Evolutionary conservation across 2,329 filamentous ascomycete species (phyloP).

Genomic region (Plectosphaerella cucumerina): DNA sequence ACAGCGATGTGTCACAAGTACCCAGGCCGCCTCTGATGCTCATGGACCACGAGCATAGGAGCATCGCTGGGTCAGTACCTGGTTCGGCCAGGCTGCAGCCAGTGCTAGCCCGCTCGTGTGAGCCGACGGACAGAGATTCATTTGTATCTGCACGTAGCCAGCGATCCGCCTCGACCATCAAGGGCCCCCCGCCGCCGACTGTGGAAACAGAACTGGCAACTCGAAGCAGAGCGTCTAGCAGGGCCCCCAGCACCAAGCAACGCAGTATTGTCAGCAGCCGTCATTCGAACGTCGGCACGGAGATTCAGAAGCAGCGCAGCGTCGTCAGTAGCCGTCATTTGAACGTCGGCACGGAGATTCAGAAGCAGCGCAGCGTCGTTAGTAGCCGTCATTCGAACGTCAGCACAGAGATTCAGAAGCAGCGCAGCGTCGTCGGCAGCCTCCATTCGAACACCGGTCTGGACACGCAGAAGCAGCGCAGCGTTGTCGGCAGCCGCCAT

Average conservation of each 20-base stretch:
- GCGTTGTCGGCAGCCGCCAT: constrained; percentile 4
- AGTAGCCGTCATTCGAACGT: constrained; percentile 5
- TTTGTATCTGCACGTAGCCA: constrained; percentile 40
- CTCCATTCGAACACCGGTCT: constrained; percentile 4
- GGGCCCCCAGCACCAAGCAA: constrained; percentile 11
- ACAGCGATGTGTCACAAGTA: constrained; percentile 33
- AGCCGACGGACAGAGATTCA: constrained; percentile 31
- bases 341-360: too few relatives aligned
- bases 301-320: constrained; percentile 4
- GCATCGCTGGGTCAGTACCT: constrained; percentile 32
- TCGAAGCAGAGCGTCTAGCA: constrained; percentile 25
- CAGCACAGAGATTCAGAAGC: too few relatives aligned
- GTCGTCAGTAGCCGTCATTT: constrained; percentile 5
- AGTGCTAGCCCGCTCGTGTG: neutral
- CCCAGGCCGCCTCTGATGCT: constrained; percentile 32
- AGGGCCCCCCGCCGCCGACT: constrained; percentile 19
- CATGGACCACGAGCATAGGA: constrained; percentile 35
- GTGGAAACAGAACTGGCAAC: constrained; percentile 22
- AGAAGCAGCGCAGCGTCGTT: constrained; percentile 4
- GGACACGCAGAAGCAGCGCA: constrained; percentile 4
- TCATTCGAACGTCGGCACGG: too few relatives aligned
- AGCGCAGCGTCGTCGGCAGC: neutral
- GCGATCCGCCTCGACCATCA: constrained; percentile 29
- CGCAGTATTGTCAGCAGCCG: neutral
- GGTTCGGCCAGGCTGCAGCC: constrained; percentile 18